A percentile compares a stretch with the other conserved stretches of the same genome.
phyloP scores from a whole-genome alignment of 1,284 basidiomycete genomes.

The Marasmius tenuissimus region DNA sequence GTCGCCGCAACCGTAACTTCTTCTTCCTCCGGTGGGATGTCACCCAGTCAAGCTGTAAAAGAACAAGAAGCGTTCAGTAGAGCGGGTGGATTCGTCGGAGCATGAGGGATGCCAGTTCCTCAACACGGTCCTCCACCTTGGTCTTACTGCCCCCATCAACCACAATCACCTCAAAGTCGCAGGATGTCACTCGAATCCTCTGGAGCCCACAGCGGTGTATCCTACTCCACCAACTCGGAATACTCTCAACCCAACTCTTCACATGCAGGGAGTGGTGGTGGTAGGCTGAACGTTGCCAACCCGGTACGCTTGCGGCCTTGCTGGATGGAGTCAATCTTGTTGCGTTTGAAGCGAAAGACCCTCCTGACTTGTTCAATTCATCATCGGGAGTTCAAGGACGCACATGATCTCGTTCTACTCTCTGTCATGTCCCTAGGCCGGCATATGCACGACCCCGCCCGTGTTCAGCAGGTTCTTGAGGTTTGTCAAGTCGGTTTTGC shows the following conservation, averaged over 20 bases:
- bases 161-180: not conserved
- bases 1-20: not conserved
- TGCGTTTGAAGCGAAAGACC: too few relatives aligned
- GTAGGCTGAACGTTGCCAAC: not conserved
- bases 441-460: too few relatives aligned
- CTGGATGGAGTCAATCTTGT: too few relatives aligned
- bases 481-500: too few relatives aligned
- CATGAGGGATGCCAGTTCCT: not conserved
- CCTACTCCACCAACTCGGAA: not conserved
- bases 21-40: not conserved
- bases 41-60: not conserved
- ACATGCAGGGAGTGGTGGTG: not conserved
- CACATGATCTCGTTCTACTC: too few relatives aligned
- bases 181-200: not conserved
- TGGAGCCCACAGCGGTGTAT: not conserved
- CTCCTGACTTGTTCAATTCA: too few relatives aligned
- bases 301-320: too few relatives aligned
- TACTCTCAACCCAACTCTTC: not conserved
- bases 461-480: too few relatives aligned
- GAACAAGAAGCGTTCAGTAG: not conserved
- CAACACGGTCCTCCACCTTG: not conserved
- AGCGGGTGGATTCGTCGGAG: not conserved
- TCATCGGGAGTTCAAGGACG: too few relatives aligned
- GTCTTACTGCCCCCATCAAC: not conserved
- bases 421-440: too few relatives aligned